Percentiles rank a stretch among this genome's conserved stretches.
These are phyloP conservation scores for Polyrhizophydium stewartii DNA, from an alignment of 371 early-diverging fungal species.

Conservation along the genomic window DNA sequence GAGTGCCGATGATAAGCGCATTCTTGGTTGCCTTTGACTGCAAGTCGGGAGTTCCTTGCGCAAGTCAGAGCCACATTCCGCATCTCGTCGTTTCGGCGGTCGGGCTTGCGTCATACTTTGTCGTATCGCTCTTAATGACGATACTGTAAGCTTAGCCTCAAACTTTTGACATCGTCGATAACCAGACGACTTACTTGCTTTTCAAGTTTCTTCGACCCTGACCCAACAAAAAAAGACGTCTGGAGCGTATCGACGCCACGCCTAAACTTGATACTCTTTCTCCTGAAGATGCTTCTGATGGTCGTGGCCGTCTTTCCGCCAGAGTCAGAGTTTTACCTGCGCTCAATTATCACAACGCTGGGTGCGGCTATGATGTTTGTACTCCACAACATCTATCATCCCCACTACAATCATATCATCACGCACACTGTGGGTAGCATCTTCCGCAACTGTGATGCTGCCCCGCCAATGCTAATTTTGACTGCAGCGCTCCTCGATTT, in stretches of 20 bases:
- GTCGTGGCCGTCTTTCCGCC: background rate
- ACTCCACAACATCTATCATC: background rate
- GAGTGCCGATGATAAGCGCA: background rate
- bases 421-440: background rate
- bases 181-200: background rate
- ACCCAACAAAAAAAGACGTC: background rate
- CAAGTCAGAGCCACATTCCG: background rate
- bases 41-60: background rate
- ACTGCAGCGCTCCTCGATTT: background rate
- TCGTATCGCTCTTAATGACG: background rate
- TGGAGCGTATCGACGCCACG: background rate
- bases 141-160: background rate
- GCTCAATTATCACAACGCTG: background rate
- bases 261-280: background rate
- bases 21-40: background rate
- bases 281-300: background rate
- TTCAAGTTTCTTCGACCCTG: background rate
- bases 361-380: background rate
- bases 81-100: background rate
- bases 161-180: background rate
- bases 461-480: background rate
- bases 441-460: background rate
- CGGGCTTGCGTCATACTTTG: background rate
- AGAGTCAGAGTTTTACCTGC: background rate
- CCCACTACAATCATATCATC: background rate